Conservation (phyloP, 176 grass and related monocot species). For the Aegilops bicornis region DNA sequence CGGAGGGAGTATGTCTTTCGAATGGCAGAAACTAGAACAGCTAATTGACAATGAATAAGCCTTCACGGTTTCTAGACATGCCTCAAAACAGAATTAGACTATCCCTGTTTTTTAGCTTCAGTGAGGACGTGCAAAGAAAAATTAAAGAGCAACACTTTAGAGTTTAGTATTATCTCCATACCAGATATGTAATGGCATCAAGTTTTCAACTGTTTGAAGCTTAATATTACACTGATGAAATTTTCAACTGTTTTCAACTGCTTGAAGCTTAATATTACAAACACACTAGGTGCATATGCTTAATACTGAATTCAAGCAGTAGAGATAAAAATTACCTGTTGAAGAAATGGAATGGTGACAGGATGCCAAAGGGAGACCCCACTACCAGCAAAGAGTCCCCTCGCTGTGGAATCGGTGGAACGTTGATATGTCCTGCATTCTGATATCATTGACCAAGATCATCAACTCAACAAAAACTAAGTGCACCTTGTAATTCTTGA, state of each 20-base stretch:
- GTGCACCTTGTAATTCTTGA: constrained; percentile 20
- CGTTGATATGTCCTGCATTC: constrained; percentile 52
- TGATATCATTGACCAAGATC: constrained; percentile 37
- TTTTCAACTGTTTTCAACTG: not conserved
- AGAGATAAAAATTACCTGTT: constrained; percentile 64
- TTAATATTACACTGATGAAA: not conserved
- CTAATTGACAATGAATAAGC: constrained; percentile 8
- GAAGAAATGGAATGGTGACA: constrained; percentile 89
- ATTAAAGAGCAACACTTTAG: constrained; percentile 3
- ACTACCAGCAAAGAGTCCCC: constrained; percentile 71
- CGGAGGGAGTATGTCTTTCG: not conserved
- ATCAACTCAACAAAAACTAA: not conserved
- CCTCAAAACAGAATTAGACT: not conserved
- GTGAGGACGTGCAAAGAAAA: not conserved
- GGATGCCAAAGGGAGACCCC: constrained; percentile 84
- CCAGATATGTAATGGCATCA: not conserved
- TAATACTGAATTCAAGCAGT: constrained; percentile 13
- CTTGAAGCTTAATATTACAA: constrained; percentile 12
- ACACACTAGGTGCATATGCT: not conserved
- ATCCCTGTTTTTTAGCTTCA: not conserved
- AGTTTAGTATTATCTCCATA: not conserved
- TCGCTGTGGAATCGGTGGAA: constrained; percentile 57
- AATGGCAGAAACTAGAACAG: not conserved
- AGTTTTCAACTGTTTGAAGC: constrained; percentile 1
- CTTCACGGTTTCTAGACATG: not conserved